A percentile compares a stretch with the other conserved stretches of the same genome.
These are phyloP conservation scores for Chytriomyces sp. DNA, from an alignment of 192 early-diverging fungal genomes.

Conservation along the genomic window DNA sequence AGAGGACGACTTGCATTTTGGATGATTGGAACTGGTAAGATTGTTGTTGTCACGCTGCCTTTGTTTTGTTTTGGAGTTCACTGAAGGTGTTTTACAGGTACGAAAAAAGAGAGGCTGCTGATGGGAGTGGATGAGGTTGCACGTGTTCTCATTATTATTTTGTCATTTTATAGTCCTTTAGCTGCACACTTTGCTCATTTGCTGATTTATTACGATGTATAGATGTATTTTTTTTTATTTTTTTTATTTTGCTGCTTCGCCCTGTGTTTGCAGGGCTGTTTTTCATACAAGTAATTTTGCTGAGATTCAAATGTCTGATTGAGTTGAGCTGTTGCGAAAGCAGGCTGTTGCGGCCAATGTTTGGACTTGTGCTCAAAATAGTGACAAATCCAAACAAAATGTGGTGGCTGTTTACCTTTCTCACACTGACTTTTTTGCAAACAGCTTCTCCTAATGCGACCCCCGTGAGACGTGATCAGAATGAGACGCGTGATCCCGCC, in stretches of 20 bases:
- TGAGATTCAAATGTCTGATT: no score
- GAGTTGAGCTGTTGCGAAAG: no score
- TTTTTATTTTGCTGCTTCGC: not conserved
- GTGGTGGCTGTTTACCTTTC: no score
- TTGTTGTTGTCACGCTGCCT: not conserved
- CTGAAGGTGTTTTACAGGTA: slow-evolving; percentile 2
- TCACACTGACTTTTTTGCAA: no score
- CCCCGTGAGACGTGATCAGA: no score
- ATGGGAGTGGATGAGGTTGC: not conserved
- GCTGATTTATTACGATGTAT: not conserved
- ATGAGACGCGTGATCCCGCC: no score
- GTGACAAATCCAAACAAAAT: no score
- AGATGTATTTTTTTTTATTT: not conserved
- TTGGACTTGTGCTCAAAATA: no score
- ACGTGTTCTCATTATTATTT: not conserved
- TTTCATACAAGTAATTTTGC: no score
- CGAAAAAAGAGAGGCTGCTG: slow-evolving; percentile 1
- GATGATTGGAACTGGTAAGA: slow-evolving; percentile 37
- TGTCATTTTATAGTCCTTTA: not conserved
- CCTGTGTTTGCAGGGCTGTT: no score
- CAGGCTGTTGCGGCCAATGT: no score
- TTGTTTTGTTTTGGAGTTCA: not conserved
- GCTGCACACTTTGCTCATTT: not conserved
- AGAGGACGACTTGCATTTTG: slow-evolving; percentile 22
- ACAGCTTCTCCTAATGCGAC: no score